Conservation (phyloP, 768 basidiomycete species). For the Mycena rebaudengoi region DNA sequence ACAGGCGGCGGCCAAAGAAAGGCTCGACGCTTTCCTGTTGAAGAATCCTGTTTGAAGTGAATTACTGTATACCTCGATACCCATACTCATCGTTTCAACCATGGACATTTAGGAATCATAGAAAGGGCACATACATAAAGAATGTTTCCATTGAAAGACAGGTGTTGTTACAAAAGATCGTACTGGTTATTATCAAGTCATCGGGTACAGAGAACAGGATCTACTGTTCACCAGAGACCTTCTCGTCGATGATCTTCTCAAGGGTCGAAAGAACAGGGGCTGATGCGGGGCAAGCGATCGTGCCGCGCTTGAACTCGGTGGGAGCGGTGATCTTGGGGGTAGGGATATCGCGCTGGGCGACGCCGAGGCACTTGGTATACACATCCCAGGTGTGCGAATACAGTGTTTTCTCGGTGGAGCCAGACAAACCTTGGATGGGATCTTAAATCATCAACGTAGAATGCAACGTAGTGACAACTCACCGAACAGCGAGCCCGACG, state of each 20-base stretch:
- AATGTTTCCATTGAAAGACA: too few species aligned
- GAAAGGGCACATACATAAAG: too few species aligned
- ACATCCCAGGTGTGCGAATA: slow-evolving; percentile 14
- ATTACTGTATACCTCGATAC: too few species aligned
- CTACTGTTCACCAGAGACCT: too few species aligned
- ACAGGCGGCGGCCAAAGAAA: not conserved
- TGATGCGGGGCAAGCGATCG: slow-evolving; percentile 9
- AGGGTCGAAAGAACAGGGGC: not conserved
- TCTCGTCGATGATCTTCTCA: slow-evolving; percentile 19
- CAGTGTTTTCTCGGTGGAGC: not conserved
- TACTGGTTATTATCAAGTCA: too few species aligned
- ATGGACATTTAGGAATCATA: too few species aligned
- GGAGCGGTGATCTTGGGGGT: too few species aligned
- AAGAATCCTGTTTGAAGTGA: too few species aligned
- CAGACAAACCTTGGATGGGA: not conserved
- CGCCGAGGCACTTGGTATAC: slow-evolving; percentile 7
- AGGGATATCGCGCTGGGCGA: not conserved
- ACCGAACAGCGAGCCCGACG: slow-evolving; percentile 8
- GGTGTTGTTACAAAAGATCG: too few species aligned
- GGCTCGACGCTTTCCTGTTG: slow-evolving; percentile 11
- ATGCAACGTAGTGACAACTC: not conserved
- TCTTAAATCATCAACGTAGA: not conserved
- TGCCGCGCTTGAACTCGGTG: not conserved
- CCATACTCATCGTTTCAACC: too few species aligned
- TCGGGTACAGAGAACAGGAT: too few species aligned